Percentiles rank a stretch among this genome's conserved stretches.
These are phyloP conservation scores for Solanum boliviense DNA, from an alignment of 257 asterid species.

Conservation along the genomic window DNA sequence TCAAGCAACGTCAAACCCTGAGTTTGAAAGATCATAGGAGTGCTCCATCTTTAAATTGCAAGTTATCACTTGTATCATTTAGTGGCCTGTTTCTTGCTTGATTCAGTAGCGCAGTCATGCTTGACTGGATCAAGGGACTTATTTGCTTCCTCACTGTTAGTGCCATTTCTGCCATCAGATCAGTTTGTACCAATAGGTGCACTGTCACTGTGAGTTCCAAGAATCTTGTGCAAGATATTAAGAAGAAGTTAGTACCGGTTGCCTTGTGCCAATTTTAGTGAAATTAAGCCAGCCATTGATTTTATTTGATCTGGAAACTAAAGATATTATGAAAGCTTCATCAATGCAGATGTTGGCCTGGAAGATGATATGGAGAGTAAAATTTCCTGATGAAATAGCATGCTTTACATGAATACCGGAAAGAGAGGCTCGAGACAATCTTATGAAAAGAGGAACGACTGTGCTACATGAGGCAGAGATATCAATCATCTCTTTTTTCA, in stretches of 20 bases:
- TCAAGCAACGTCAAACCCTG: no score
- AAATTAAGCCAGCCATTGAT: neutral
- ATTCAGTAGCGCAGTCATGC: constrained; percentile 60
- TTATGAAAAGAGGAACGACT: neutral
- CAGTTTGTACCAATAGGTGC: constrained; percentile 25
- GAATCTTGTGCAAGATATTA: constrained; percentile 34
- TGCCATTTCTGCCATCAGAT: constrained; percentile 10
- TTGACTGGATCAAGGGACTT: constrained; percentile 36
- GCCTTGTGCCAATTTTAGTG: neutral
- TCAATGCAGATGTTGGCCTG: neutral
- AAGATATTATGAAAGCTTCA: neutral
- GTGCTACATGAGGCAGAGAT: neutral
- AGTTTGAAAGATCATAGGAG: no score
- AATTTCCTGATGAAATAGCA: no score
- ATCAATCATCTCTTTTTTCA: neutral
- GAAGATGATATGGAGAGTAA: neutral
- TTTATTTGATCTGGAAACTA: neutral
- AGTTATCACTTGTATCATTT: constrained; percentile 11
- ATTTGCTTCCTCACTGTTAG: constrained; percentile 27
- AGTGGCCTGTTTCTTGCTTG: constrained; percentile 47
- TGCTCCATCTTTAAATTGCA: no score
- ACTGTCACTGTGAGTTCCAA: constrained; percentile 31
- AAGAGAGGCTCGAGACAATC: neutral
- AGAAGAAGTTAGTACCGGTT: neutral
- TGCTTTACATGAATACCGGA: neutral